These are phyloP conservation scores for Yarrowia sp. DNA, from an alignment of 805 yeast genomes.

Conservation along the genomic window DNA sequence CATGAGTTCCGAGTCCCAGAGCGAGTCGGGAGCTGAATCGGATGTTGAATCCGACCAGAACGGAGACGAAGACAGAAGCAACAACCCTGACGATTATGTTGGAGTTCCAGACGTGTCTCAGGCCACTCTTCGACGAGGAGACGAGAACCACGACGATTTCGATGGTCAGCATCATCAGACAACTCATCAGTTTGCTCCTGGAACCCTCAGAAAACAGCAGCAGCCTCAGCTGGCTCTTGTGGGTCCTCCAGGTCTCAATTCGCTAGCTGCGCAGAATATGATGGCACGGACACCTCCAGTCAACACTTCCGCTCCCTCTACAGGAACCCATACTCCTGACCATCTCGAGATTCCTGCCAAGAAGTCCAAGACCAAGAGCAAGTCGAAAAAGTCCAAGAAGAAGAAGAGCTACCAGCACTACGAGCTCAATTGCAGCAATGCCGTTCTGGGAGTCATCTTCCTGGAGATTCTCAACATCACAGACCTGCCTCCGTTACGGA, in stretches of 20 bases:
- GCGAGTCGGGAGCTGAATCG: conserved; percentile 36
- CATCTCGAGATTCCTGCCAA: neutral
- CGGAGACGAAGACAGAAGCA: neutral
- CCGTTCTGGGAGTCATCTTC: conserved; percentile 69
- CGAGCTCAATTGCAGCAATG: conserved; percentile 44
- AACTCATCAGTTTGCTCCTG: neutral
- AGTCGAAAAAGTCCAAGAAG: conserved; percentile 24
- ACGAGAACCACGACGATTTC: conserved; percentile 15
- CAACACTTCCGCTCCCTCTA: neutral
- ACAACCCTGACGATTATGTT: conserved; percentile 25
- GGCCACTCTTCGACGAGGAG: conserved; percentile 16
- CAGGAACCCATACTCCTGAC: neutral
- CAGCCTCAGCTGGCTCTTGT: conserved; percentile 10
- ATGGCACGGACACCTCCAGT: conserved; percentile 10
- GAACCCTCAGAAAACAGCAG: neutral
- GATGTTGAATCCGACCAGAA: conserved; percentile 24
- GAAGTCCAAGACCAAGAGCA: neutral
- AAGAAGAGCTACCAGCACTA: conserved; percentile 40
- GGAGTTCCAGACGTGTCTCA: conserved; percentile 25
- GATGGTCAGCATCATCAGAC: neutral
- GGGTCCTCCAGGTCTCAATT: conserved; percentile 8
- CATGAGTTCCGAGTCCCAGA: conserved; percentile 17
- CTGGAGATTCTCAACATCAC: conserved; percentile 76
- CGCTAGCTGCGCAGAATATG: conserved; percentile 8
- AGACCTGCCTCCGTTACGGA: conserved; percentile 78